These are phyloP conservation scores for Podospora pseudoanserina DNA, from an alignment of 495 filamentous ascomycete species.

Conservation along the genomic window DNA sequence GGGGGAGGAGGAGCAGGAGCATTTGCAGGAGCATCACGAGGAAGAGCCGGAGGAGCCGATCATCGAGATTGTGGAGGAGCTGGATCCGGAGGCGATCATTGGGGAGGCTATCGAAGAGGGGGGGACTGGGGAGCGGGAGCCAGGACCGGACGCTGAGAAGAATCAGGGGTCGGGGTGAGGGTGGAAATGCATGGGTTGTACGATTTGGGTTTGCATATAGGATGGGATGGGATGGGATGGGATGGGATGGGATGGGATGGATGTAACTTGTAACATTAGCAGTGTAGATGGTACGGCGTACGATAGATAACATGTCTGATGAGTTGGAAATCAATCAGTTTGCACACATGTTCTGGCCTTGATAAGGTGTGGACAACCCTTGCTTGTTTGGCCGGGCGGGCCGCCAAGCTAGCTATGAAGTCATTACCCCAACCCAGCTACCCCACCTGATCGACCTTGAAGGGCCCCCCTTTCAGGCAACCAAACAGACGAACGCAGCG, in stretches of 20 bases:
- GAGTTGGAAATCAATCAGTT: background rate
- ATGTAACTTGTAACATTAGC: background rate
- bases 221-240: background rate
- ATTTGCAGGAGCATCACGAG: background rate
- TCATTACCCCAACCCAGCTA: background rate
- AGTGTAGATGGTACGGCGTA: background rate
- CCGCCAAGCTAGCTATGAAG: background rate
- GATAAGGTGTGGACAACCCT: too few relatives aligned
- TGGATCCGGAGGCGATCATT: background rate
- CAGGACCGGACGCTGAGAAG: background rate
- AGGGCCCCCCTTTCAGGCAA: background rate
- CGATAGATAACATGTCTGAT: background rate
- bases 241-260: background rate
- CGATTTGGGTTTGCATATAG: background rate
- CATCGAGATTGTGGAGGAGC: background rate
- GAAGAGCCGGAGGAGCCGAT: background rate
- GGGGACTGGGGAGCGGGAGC: background rate
- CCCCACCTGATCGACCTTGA: background rate
- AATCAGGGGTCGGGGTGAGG: constrained; percentile 5
- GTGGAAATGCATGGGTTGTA: background rate
- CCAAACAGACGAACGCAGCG: background rate
- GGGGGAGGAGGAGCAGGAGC: background rate
- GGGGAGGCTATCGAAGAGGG: constrained; percentile 21
- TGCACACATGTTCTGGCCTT: background rate
- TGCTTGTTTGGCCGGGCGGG: background rate